Percentiles rank a stretch among this genome's conserved stretches.
Conservation (phyloP, 2,329 filamentous ascomycete genomes). For the Sclerotinia glacialis region DNA sequence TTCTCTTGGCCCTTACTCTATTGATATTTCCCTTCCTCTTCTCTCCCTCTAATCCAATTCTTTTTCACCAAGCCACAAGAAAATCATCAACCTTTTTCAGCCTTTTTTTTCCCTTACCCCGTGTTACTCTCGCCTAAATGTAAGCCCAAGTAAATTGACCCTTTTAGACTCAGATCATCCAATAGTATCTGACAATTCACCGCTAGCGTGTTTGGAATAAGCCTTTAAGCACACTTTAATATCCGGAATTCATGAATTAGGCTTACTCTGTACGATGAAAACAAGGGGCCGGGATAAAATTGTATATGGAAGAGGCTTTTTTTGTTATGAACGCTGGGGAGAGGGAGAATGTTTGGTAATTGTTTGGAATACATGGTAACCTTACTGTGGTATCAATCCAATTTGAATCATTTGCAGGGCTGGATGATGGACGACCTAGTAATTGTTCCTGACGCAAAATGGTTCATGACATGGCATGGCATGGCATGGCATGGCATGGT, state of each 20-base stretch:
- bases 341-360: neutral
- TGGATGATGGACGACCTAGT: neutral
- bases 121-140: conserved; percentile 13
- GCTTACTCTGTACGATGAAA: conserved; percentile 4
- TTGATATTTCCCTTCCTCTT: neutral
- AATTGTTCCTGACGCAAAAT: neutral
- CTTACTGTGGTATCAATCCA: neutral
- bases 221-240: conserved; percentile 5
- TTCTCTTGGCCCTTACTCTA: neutral
- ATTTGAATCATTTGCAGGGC: neutral
- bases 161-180: conserved; percentile 2
- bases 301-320: neutral
- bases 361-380: neutral
- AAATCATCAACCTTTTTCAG: conserved; percentile 10
- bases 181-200: neutral
- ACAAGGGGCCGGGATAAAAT: conserved; percentile 4
- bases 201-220: conserved; percentile 12
- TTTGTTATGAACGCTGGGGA: too few species aligned
- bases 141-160: conserved; percentile 6
- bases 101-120: conserved; percentile 5
- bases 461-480: neutral
- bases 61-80: conserved; percentile 5
- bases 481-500: neutral
- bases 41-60: neutral
- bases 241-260: neutral